These are phyloP conservation scores for Aspergillus ostianus DNA, from an alignment of 495 filamentous ascomycete species.

Conservation along the genomic window DNA sequence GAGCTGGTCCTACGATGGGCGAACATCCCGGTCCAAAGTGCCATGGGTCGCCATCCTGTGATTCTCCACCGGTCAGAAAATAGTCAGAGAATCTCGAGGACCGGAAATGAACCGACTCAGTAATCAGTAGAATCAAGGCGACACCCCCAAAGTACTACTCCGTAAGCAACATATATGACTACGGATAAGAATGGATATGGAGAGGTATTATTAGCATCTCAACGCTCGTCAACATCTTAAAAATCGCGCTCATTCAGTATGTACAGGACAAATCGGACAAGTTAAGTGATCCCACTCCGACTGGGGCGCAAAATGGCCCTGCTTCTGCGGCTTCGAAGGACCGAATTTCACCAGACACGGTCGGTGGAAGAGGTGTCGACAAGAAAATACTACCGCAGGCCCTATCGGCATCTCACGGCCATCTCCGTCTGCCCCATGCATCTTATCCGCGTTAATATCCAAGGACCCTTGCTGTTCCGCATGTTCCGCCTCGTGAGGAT, in stretches of 20 bases:
- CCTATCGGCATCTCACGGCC: conserved; percentile 21
- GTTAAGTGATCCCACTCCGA: conserved; percentile 19
- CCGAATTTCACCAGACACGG: conserved; percentile 41
- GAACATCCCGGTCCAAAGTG: background rate
- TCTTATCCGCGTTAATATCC: conserved; percentile 16
- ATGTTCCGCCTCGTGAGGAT: conserved; percentile 16
- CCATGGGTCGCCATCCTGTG: background rate
- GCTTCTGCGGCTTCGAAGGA: conserved; percentile 20
- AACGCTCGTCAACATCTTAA: conserved; percentile 22
- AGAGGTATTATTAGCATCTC: background rate
- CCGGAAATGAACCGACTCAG: background rate
- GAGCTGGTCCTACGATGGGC: background rate
- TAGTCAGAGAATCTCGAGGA: background rate
- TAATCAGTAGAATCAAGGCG: no score
- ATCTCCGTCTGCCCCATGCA: conserved; percentile 16
- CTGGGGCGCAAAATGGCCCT: conserved; percentile 15
- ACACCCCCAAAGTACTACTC: background rate
- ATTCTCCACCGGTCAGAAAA: background rate
- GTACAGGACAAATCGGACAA: conserved; percentile 28
- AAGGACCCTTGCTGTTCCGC: conserved; percentile 14
- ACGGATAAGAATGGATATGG: conserved; percentile 4
- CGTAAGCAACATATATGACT: background rate
- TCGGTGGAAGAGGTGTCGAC: conserved; percentile 54
- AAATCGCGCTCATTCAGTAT: conserved; percentile 41
- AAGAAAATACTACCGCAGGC: conserved; percentile 51